phyloP scores from a whole-genome alignment of 495 filamentous ascomycete genomes.

The Neohortaea acidophila region DNA sequence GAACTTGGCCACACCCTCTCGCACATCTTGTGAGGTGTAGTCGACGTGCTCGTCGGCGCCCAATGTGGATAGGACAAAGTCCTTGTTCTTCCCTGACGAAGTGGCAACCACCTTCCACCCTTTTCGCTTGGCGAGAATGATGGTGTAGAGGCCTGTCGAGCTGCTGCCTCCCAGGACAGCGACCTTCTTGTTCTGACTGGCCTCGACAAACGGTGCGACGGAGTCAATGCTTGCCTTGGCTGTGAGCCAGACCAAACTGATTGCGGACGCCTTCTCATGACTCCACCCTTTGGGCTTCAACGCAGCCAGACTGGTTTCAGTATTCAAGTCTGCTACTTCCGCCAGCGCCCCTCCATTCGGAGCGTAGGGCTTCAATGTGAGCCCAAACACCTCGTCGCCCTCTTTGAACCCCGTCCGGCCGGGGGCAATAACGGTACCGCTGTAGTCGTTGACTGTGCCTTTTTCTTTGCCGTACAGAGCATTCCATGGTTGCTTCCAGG shows the following conservation, averaged over 20 bases:
- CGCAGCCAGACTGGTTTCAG: constrained; percentile 11
- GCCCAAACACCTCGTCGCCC: constrained; percentile 21
- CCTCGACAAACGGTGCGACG: constrained; percentile 16
- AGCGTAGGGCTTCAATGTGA: constrained; percentile 19
- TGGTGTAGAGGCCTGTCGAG: constrained; percentile 16
- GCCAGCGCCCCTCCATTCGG: constrained; percentile 10
- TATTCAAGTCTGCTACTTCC: constrained; percentile 15
- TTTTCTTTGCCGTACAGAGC: constrained; percentile 4
- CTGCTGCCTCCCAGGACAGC: constrained; percentile 17
- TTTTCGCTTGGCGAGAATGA: constrained; percentile 14
- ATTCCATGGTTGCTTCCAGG: constrained; percentile 10
- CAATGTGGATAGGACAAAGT: constrained; percentile 18
- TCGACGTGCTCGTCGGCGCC: constrained; percentile 22
- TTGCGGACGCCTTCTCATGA: constrained; percentile 18
- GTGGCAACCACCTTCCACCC: constrained; percentile 19
- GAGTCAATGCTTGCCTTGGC: constrained; percentile 20
- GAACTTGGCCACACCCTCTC: constrained; percentile 7
- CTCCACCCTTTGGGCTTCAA: constrained; percentile 21
- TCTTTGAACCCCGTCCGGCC: constrained; percentile 13
- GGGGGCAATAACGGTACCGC: constrained; percentile 18
- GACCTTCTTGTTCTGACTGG: constrained; percentile 13
- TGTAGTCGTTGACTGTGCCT: constrained; percentile 21
- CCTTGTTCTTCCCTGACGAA: constrained; percentile 20
- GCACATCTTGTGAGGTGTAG: constrained; percentile 19
- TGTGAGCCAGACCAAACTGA: constrained; percentile 22